These are phyloP conservation scores for Wickerhamiella occidentalis DNA, from an alignment of 805 yeast species.

Conservation along the genomic window DNA sequence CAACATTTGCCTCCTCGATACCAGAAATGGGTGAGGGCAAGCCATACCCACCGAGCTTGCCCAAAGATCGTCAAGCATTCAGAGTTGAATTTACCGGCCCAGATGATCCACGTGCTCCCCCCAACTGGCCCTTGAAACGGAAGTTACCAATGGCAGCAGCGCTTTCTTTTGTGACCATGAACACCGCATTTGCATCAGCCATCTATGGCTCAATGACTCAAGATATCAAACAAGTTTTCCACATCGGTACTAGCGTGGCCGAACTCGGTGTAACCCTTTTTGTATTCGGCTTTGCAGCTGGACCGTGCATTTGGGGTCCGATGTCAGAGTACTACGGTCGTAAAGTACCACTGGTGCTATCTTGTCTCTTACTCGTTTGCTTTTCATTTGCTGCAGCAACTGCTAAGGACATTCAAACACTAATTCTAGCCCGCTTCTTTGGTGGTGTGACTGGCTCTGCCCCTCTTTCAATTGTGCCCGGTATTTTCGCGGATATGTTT, in stretches of 20 bases:
- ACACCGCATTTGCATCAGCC: constrained; percentile 70
- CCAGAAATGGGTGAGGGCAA: constrained; percentile 9
- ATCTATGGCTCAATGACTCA: constrained; percentile 43
- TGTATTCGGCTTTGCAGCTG: constrained; percentile 88
- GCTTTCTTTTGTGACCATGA: constrained; percentile 40
- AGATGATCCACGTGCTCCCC: constrained; percentile 68
- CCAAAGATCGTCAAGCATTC: constrained; percentile 8
- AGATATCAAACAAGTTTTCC: constrained; percentile 31
- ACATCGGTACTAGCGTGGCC: constrained; percentile 56
- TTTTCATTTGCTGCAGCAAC: constrained; percentile 67
- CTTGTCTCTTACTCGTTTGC: constrained; percentile 43
- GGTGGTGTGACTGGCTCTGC: constrained; percentile 78
- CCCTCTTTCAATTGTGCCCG: constrained; percentile 75
- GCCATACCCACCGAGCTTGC: constrained; percentile 6
- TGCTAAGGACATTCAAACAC: constrained; percentile 66
- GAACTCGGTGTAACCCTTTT: constrained; percentile 66
- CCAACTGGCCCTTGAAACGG: constrained; percentile 50
- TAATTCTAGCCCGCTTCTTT: constrained; percentile 60
- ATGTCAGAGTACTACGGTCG: constrained; percentile 70
- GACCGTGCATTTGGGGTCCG: constrained; percentile 88
- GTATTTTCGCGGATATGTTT: constrained; percentile 74
- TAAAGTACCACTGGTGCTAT: constrained; percentile 43
- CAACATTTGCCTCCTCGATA: neutral
- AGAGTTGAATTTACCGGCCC: constrained; percentile 13
- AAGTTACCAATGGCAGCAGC: constrained; percentile 37